Evolutionary conservation across 371 early-diverging fungal species (phyloP).

Genomic region (Fennellomyces sp.): DNA sequence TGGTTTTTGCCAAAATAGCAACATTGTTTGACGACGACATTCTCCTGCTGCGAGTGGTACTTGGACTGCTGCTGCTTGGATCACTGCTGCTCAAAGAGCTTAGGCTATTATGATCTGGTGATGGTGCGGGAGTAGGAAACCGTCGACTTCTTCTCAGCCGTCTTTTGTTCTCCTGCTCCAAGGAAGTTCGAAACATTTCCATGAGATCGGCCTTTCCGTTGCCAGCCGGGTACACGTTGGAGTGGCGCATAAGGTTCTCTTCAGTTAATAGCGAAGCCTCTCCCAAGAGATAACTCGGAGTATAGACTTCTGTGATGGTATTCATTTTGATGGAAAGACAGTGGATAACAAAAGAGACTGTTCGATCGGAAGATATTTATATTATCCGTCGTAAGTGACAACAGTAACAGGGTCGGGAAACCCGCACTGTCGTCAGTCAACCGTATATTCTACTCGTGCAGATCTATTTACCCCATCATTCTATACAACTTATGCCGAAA

Average conservation of each 20-base stretch:
- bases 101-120: no score
- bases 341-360: not conserved
- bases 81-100: not conserved
- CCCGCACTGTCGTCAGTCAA: not conserved
- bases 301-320: no score
- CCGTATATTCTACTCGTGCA: not conserved
- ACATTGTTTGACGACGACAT: not conserved
- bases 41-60: not conserved
- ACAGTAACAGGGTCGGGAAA: no score
- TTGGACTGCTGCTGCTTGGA: no score
- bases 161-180: not conserved
- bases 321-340: no score
- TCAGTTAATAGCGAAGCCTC: not conserved
- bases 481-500: conserved; percentile 16
- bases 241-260: not conserved
- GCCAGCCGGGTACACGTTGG: not conserved
- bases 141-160: not conserved
- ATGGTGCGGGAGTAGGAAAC: not conserved
- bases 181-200: not conserved
- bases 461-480: not conserved
- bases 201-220: not conserved
- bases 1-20: conserved; percentile 12
- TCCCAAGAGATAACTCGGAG: no score
- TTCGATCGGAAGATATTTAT: not conserved
- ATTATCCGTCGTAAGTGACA: no score